Base-by-base conservation (phyloP, 2,329 filamentous ascomycete species). In the Aspergillus pseudoterreus region DNA sequence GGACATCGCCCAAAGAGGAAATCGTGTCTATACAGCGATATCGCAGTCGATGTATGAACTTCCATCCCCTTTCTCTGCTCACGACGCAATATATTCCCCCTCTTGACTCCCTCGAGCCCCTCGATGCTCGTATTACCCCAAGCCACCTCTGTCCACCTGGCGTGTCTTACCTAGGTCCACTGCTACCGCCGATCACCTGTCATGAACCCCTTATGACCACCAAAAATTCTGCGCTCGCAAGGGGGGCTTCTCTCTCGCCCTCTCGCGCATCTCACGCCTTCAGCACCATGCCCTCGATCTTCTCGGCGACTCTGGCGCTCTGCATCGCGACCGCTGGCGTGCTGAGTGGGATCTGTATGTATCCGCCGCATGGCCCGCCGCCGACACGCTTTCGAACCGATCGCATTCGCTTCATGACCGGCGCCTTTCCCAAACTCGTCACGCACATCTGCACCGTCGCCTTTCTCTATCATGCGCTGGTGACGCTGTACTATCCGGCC, bases 381-480 rank as follows among this genome's bases (percentile, higher is more conserved):
- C 17, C 17, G 17, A 48, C n/a, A 6, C 11, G 15, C 6, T 42
- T 21, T 52, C 3, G 35, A 39, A 33, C 47, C 19, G 60, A 64
- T 46, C 57, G 57, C 41, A 49, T 63, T 35, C 49, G 53, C 11
- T 51, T 58, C 38, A 12, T 65, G 14, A 49, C 53, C 4, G 55
- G 53, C n/a, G 22, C 22, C 1, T 50, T 47, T 4, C 17, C 54
- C 4, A 49, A 51, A 2, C 51, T 57, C 27, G 6, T 22, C 22
- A 57, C 54, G 9, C 53, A 53, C 30, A n/a, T 51, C 17, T 33
- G 30, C 8, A 21, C 54, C 15, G n/a, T 51, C 1, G 35, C 47
- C 21, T 36, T 49, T 14, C 11, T 57, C 10, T 66, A 63, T 42
- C 63, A 66, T 15, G 56, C 59, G 11, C 43, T 62, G 5, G 21